Conservation (phyloP, 2,329 filamentous ascomycete species). For the Leptodontidium sp. region DNA sequence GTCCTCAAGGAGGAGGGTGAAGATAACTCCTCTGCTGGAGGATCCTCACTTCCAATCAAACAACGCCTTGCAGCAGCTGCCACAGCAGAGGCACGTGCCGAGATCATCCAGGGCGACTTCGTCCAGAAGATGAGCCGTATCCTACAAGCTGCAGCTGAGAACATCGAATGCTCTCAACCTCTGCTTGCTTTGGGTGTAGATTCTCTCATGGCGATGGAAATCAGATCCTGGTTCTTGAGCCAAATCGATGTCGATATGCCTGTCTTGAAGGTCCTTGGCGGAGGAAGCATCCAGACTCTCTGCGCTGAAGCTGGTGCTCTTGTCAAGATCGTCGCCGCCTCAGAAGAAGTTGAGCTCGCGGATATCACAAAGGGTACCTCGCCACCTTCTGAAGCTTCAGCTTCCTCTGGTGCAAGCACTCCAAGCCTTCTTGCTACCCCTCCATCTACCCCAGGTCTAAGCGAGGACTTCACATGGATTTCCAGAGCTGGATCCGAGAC, state of each 20-base stretch:
- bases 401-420: constrained; percentile 22
- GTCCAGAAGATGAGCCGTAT: constrained; percentile 38
- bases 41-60: constrained; percentile 36
- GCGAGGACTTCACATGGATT: constrained; percentile 26
- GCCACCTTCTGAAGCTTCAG: constrained; percentile 25
- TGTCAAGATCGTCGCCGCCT: constrained; percentile 22
- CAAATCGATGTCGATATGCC: constrained; percentile 48
- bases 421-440: constrained; percentile 20
- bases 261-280: constrained; percentile 34
- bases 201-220: constrained; percentile 34
- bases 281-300: constrained; percentile 27
- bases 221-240: constrained; percentile 57
- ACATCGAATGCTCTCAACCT: constrained; percentile 14
- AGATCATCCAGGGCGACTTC: constrained; percentile 27
- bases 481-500: constrained; percentile 21
- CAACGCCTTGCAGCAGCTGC: constrained; percentile 23
- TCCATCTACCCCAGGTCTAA: constrained; percentile 25
- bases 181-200: constrained; percentile 48
- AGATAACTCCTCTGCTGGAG: constrained; percentile 40
- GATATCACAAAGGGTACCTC: constrained; percentile 16
- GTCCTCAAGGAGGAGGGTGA: constrained; percentile 28
- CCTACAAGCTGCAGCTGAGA: constrained; percentile 47
- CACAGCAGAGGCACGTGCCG: constrained; percentile 19
- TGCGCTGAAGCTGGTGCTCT: constrained; percentile 26
- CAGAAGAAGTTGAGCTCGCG: constrained; percentile 1